Percentiles rank a stretch among this genome's conserved stretches.
Conservation (phyloP, 768 basidiomycete genomes). For the Porpolomopsis calyptriformis region DNA sequence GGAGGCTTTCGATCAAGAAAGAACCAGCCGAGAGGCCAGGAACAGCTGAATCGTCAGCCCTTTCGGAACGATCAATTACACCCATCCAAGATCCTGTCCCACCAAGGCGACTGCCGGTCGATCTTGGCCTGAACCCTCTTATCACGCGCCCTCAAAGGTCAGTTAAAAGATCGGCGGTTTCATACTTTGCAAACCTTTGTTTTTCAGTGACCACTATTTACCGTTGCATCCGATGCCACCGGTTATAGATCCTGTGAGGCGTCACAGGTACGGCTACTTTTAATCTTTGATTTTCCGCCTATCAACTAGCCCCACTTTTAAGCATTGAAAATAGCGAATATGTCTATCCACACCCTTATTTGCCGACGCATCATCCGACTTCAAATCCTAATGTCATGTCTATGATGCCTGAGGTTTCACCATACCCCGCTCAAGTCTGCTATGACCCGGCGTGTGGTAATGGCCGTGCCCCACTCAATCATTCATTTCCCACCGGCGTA, state of each 20-base stretch:
- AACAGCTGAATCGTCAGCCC: slow-evolving; percentile 63
- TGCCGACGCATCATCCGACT: slow-evolving; percentile 26
- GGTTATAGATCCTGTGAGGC: slow-evolving; percentile 35
- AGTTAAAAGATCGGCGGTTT: slow-evolving; percentile 10
- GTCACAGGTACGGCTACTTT: slow-evolving; percentile 33
- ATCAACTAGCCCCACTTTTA: no score
- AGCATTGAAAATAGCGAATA: no score
- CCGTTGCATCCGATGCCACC: slow-evolving; percentile 33
- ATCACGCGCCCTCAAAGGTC: slow-evolving; percentile 32
- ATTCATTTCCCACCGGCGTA: slow-evolving; percentile 31
- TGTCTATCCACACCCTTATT: slow-evolving; percentile 24
- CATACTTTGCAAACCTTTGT: slow-evolving; percentile 7
- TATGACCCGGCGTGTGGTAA: slow-evolving; percentile 43
- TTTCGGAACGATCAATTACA: slow-evolving; percentile 64
- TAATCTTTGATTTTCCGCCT: neutral
- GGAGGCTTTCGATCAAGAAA: slow-evolving; percentile 49
- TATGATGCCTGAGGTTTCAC: slow-evolving; percentile 48
- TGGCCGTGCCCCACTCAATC: slow-evolving; percentile 23
- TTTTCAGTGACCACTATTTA: slow-evolving; percentile 34
- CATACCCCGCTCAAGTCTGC: slow-evolving; percentile 41
- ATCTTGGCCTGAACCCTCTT: slow-evolving; percentile 32
- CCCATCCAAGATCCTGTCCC: slow-evolving; percentile 60
- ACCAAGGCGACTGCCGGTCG: slow-evolving; percentile 38
- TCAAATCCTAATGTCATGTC: slow-evolving; percentile 34
- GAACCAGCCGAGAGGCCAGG: slow-evolving; percentile 60